Base-by-base conservation (phyloP, 1,139 yeast genomes). In the Geotrichum candidum region DNA sequence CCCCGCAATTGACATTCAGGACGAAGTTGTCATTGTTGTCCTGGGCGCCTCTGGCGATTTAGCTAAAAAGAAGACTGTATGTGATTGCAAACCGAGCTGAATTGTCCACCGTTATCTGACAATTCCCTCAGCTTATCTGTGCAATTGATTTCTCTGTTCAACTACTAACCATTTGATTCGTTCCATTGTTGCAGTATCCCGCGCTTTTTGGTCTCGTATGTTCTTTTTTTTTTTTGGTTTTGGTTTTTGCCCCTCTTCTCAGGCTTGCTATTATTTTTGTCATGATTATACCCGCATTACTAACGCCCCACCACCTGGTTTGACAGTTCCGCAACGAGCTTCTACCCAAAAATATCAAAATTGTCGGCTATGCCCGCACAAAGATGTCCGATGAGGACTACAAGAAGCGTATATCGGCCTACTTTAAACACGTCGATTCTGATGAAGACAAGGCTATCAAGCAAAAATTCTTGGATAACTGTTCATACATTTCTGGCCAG, bases 31-130 rank as follows among this genome's bases (percentile, higher is more conserved):
- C 57, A 83, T 94, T 71, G 90, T 88, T 53, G 96, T 94, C 41
- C 88, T 92, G 70, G 99, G 99, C 58, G 99, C 99, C 60, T 89
- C 96, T 48, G 99, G 99, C 58, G 99, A 94, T 74, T 81, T 94
- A 68, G 98, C 99, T 61, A 91, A 91, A 78, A 94, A 94, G 85
- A 94, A 94, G 80, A 94, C 98, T 2, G 76, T 73, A 65, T 57
- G 74, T 68, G 86, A 85, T 51, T 9, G 13, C 10, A 10, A 25
- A 13, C 23, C 29, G 3, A 18, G 52, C 18, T 46, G 23, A 46
- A 2, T 46, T 23, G 4, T 10, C 15, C 3, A 23, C 10, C 11
- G 3, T 11, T 33, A 51, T 53, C 41, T 57, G 18, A 18, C 18
- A 18, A 18, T 18, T 18, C 18, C 18, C 55, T 10, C 35, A 48